A percentile compares a stretch with the other conserved stretches of the same genome.
These are phyloP conservation scores for Pichia sp. DNA, from an alignment of 1,139 yeast genomes.

Conservation along the genomic window DNA sequence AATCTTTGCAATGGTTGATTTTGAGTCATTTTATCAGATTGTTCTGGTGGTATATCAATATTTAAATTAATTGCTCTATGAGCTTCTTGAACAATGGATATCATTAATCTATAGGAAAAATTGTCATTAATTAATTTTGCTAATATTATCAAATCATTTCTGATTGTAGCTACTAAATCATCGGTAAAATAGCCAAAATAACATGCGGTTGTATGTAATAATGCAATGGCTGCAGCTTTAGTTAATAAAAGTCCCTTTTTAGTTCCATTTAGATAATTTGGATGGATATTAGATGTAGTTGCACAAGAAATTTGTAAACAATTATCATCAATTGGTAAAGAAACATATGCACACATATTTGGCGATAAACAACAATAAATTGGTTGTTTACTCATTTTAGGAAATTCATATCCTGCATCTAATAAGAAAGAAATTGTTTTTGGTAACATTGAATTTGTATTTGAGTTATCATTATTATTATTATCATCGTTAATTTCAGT, in stretches of 20 bases:
- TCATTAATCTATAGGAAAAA: slow-evolving; percentile 35
- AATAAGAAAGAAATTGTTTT: slow-evolving; percentile 38
- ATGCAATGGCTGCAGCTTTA: slow-evolving; percentile 56
- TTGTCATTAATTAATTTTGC: slow-evolving; percentile 23
- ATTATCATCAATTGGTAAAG: slow-evolving; percentile 27
- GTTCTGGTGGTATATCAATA: slow-evolving; percentile 59
- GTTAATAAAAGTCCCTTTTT: slow-evolving; percentile 33
- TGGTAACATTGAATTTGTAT: slow-evolving; percentile 24
- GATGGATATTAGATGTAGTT: slow-evolving; percentile 23
- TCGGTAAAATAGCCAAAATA: slow-evolving; percentile 59
- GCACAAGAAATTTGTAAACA: slow-evolving; percentile 30
- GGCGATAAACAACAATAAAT: slow-evolving; percentile 49
- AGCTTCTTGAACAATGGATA: slow-evolving; percentile 51
- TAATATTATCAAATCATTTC: slow-evolving; percentile 37
- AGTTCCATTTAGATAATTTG: slow-evolving; percentile 18
- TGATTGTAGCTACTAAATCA: slow-evolving; percentile 55
- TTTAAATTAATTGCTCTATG: slow-evolving; percentile 67
- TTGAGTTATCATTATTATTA: not conserved
- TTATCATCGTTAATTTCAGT: slow-evolving; percentile 11
- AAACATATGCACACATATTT: slow-evolving; percentile 44
- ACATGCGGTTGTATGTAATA: slow-evolving; percentile 61
- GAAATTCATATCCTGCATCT: slow-evolving; percentile 55
- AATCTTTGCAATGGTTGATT: slow-evolving; percentile 69
- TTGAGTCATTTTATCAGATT: slow-evolving; percentile 63
- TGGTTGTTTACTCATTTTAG: slow-evolving; percentile 32